Evolutionary conservation across 2,329 filamentous ascomycete species (phyloP), one percentile per base, ranked within the genome.

Genomic region (Colletotrichum sp.): DNA sequence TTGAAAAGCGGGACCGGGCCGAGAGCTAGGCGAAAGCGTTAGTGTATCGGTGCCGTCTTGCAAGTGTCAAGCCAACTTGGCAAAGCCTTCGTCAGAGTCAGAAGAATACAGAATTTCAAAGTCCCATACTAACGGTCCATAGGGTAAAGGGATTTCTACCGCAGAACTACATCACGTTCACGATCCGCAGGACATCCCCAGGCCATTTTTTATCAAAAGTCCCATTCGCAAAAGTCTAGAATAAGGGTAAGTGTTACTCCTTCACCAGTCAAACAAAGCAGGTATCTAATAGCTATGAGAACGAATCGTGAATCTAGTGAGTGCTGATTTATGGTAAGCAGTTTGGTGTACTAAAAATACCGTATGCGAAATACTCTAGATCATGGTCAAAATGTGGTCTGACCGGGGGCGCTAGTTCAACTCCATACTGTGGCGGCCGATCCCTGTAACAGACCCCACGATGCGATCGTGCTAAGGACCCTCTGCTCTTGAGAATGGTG

Each of bases 241-340:
- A n/a, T n/a, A n/a, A n/a, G n/a, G n/a, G n/a, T n/a, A n/a, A n/a
- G n/a, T n/a, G n/a, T n/a, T n/a, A n/a, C n/a, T n/a, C n/a, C n/a
- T n/a, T n/a, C n/a, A n/a, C n/a, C n/a, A n/a, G n/a, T n/a, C n/a
- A 1, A 22, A 52, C n/a, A 10, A 22, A 52, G 10, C n/a, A 48
- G 12, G 1, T 3, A 22, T 8, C 10, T 10, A 6, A 8, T 52
- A 22, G 5, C 1, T 10, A 2, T 12, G 39, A 48, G 9, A n/a
- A 18, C 1, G 2, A 22, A 2, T 52, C 2, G n/a, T 52, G 4
- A 3, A 52, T 52, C 10, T n/a, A 22, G 6, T 4, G n/a, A 52
- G n/a, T 22, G 13, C 10, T 8, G 5, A 39, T 9, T 8, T 18
- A 52, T 22, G n/a, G 10, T 0, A 22, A 52, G 43, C 43, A 52